These are phyloP conservation scores for Boeremia lycopersici DNA, from an alignment of 2,329 filamentous ascomycete species.

Conservation along the genomic window DNA sequence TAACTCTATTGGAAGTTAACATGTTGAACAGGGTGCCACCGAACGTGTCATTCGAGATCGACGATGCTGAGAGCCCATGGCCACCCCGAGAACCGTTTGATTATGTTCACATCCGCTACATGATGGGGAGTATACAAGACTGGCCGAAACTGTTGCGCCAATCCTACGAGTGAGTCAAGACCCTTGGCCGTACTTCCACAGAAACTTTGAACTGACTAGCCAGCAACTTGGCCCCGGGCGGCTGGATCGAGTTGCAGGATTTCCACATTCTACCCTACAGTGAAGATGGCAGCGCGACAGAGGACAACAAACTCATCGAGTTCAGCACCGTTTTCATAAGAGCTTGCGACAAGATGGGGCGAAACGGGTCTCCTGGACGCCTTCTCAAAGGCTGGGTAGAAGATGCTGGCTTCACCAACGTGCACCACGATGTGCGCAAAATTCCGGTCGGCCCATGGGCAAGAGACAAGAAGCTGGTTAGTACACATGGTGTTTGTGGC, in stretches of 20 bases:
- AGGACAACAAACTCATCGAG: slow-evolving; percentile 11
- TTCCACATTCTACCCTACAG: slow-evolving; percentile 50
- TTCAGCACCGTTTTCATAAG: slow-evolving; percentile 8
- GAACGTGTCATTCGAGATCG: slow-evolving; percentile 55
- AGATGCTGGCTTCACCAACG: slow-evolving; percentile 52
- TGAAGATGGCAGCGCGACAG: slow-evolving; percentile 34
- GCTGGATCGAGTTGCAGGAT: slow-evolving; percentile 58
- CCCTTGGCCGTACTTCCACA: no score
- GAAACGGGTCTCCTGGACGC: slow-evolving; percentile 21
- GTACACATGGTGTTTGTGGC: neutral
- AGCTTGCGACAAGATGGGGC: slow-evolving; percentile 12
- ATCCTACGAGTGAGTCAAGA: slow-evolving; percentile 46
- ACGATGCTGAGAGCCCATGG: slow-evolving; percentile 53
- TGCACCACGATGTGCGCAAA: slow-evolving; percentile 37
- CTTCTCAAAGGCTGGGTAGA: slow-evolving; percentile 49
- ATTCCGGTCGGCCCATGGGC: slow-evolving; percentile 26
- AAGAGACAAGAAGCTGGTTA: slow-evolving; percentile 24
- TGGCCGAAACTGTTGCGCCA: slow-evolving; percentile 55
- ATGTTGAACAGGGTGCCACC: slow-evolving; percentile 47
- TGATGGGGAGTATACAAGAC: slow-evolving; percentile 54
- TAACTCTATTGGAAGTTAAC: neutral
- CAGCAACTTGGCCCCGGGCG: slow-evolving; percentile 52
- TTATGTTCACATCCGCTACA: slow-evolving; percentile 54
- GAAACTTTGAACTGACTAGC: neutral
- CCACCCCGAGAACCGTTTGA: slow-evolving; percentile 48